Evolutionary conservation across 768 basidiomycete species (phyloP), one percentile per base, ranked within the genome.

Genomic region (Tulasnella sp.): DNA sequence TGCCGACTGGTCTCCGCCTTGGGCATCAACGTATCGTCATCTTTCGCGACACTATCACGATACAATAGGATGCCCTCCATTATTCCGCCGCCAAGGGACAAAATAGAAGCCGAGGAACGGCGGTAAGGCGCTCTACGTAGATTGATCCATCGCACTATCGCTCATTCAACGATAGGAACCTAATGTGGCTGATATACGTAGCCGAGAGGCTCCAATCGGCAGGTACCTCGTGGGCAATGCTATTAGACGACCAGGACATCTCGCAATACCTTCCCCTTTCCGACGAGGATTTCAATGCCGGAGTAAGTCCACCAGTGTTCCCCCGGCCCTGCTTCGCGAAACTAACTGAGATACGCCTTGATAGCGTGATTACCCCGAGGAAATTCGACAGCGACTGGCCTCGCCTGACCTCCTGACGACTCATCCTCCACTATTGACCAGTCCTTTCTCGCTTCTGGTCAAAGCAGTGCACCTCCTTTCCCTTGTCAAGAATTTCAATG

Each of bases 141-240:
- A 21, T 41, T 31, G 23, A 17, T 45, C 25, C 3, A 29, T 17
- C 19, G 19, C 27, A 27, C 14, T 6, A 23, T 41, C 4, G 15
- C 4, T 11, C 2, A 21, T 53, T 37, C 25, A 9, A 45, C 41
- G n/a, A 2, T 36, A 73, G 84, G 54, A 86, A 86, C 62, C 73
- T 78, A 1, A 85, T 86, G 63, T 88, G 84, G 79, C 63, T 83
- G 43, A 79, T 82, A 7, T 86, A 86, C 65, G 74, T 80, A 5
- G 71, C 74, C 42, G 85, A 87, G 62, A 77, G 84, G 25, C 75
- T 81, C 59, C 77, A 79, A 56, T 79, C 82, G 4, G 76, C 75
- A 59, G 77, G 78, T 31, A 85, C 84, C 62, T 81, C 80, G 17
- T 87, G 84, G 79, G 80, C 84, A 0, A 71, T 79, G 59, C 75